phyloP scores from a whole-genome alignment of 257 asterid species.

The Solanum medicagineum region DNA sequence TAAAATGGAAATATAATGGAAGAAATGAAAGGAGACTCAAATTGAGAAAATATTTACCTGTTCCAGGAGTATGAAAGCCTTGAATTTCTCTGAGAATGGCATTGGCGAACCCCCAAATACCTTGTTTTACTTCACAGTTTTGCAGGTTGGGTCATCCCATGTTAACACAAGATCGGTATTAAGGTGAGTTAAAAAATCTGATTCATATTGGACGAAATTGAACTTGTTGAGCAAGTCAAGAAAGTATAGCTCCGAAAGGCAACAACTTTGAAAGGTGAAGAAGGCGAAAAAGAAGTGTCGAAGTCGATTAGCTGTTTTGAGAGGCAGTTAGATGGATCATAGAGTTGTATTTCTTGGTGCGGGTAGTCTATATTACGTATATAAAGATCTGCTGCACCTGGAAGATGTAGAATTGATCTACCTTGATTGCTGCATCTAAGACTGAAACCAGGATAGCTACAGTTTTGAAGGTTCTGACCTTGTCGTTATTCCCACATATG shows the following conservation, averaged over 20 bases:
- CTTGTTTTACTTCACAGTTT: slow-evolving; percentile 23
- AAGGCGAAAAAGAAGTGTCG: slow-evolving; percentile 34
- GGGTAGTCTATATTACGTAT: slow-evolving; percentile 43
- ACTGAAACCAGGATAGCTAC: slow-evolving; percentile 49
- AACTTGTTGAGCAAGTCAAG: slow-evolving; percentile 41
- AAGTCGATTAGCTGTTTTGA: slow-evolving; percentile 30
- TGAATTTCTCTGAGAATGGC: background rate
- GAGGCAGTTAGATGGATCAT: slow-evolving; percentile 48
- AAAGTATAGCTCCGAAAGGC: slow-evolving; percentile 32
- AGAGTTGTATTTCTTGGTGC: slow-evolving; percentile 37
- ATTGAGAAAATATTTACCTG: slow-evolving; percentile 11
- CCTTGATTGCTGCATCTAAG: slow-evolving; percentile 13
- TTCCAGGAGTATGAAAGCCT: slow-evolving; percentile 8
- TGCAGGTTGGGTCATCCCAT: slow-evolving; percentile 25
- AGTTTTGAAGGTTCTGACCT: slow-evolving; percentile 13
- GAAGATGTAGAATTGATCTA: slow-evolving; percentile 25
- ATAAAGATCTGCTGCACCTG: slow-evolving; percentile 34
- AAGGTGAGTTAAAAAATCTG: slow-evolving; percentile 9
- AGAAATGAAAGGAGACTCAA: background rate
- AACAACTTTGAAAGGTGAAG: slow-evolving; percentile 18
- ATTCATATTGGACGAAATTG: background rate
- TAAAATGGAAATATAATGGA: background rate
- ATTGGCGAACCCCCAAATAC: slow-evolving; percentile 15
- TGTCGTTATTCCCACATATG: slow-evolving; percentile 3
- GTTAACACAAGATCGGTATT: slow-evolving; percentile 21